Base-by-base conservation (phyloP, 2,329 filamentous ascomycete species). In the Biscogniauxia mediterranea region DNA sequence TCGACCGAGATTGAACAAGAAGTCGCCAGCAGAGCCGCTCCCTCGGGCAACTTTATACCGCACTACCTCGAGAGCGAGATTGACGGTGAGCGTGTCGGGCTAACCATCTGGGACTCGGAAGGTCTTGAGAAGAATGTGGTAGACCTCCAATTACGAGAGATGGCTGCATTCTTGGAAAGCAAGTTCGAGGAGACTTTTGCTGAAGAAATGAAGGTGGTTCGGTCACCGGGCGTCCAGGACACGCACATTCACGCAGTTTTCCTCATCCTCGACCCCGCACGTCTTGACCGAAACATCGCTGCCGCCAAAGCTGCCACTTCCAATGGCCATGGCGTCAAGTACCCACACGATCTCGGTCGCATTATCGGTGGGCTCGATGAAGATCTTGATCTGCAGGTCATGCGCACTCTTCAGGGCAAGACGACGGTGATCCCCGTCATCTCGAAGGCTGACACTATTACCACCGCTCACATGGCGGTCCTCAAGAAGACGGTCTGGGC, bases 111-210 rank as follows among this genome's bases (percentile, higher is more conserved):
- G 95, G 95, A 99, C 75, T 98, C 95, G 0, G 89, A 95, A 71
- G 95, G 95, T 1, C 79, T 99, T 59, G 94, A 99, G 78, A 96
- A 94, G 83, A 95, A 92, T 70, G 86, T 98, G 42, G 93, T 97
- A 56, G 95, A 98, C 75, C 85, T 98, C 66, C 95, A 99, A 77
- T 82, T 99, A 67, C 88, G 93, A 63, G 92, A 96, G 74, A 93
- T 98, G 81, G 89, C 90, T 38, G 85, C 89, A 8, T 99, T 99
- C 79, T 81, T 99, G 62, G 95, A 99, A 81, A 94, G 90, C 81
- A 98, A 98, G 77, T 99, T 99, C 69, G 94, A 99, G 75, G 95
- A 99, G 72, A 98, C 95, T 0, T 96, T 99, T 74, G 87, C 87
- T 55, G 95, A 99, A 78, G 95, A 99, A 80, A 96, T 96, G 85